Percentiles rank a stretch among this genome's conserved stretches.
Evolutionary conservation across 257 asterid genomes (phyloP).

Genomic region (Rauvolfia tetraphylla): DNA sequence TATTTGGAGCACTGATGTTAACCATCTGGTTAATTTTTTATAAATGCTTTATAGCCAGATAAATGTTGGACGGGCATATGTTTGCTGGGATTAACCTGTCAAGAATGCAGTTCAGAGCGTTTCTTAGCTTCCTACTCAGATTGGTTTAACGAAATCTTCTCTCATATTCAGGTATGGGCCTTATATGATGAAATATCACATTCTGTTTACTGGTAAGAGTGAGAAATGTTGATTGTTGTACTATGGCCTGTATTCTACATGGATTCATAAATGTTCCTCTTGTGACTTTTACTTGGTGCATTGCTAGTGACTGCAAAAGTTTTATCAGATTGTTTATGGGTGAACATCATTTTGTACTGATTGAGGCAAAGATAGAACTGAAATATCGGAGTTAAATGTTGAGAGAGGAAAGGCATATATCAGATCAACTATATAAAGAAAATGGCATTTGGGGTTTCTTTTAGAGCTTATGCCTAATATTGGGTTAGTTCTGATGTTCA

Average conservation of each 20-base stretch:
- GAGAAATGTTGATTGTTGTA: neutral
- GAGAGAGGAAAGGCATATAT: neutral
- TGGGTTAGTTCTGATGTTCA: neutral
- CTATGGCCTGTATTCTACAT: neutral
- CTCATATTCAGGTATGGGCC: constrained; percentile 63
- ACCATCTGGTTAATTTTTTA: constrained; percentile 18
- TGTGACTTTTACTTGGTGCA: neutral
- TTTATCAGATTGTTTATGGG: neutral
- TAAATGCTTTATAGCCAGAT: constrained; percentile 61
- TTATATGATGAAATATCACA: neutral
- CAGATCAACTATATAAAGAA: neutral
- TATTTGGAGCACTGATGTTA: neutral
- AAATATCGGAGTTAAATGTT: neutral
- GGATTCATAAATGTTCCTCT: neutral
- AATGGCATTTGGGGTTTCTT: too few species aligned
- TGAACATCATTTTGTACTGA: neutral
- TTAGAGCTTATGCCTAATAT: neutral
- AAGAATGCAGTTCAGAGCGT: constrained; percentile 80
- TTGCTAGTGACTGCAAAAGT: too few species aligned
- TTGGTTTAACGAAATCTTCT: constrained; percentile 63
- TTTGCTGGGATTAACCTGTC: constrained; percentile 84
- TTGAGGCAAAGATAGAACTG: neutral
- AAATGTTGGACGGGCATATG: constrained; percentile 87
- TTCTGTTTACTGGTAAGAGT: neutral
- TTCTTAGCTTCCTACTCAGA: constrained; percentile 60